A percentile compares a stretch with the other conserved stretches of the same genome.
phyloP scores from a whole-genome alignment of 805 yeast species.

The Suhomyces sp. region DNA sequence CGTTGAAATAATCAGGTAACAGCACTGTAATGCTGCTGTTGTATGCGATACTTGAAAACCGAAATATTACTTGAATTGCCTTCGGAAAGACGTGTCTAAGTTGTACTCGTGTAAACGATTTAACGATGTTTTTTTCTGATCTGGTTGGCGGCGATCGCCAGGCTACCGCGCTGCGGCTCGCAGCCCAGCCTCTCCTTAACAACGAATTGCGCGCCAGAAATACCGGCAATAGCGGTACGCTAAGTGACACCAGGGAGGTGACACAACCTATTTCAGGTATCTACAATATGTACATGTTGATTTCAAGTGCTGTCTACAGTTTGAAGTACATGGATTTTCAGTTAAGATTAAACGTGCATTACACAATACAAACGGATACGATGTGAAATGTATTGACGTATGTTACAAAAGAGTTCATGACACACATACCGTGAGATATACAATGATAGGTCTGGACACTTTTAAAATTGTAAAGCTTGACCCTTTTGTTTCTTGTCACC shows the following conservation, averaged over 20 bases:
- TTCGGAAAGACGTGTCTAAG: background rate
- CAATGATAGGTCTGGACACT: background rate
- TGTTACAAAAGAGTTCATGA: slow-evolving; percentile 4
- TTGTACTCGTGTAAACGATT: background rate
- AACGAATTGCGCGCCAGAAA: background rate
- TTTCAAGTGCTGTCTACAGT: background rate
- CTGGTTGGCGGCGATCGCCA: background rate
- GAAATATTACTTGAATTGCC: background rate
- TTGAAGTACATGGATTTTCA: background rate
- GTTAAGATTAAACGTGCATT: slow-evolving; percentile 1
- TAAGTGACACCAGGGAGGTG: background rate
- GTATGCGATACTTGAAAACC: background rate
- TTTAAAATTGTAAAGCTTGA: slow-evolving; percentile 97
- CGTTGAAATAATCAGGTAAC: background rate
- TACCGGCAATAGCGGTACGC: background rate
- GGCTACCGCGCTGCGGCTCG: background rate
- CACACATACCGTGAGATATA: slow-evolving; percentile 2
- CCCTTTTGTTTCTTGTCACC: slow-evolving; percentile 99
- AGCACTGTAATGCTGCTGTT: background rate
- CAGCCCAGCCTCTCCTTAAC: background rate
- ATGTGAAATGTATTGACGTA: slow-evolving; percentile 3
- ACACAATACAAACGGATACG: slow-evolving; percentile 3
- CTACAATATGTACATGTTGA: background rate
- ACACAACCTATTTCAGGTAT: background rate
- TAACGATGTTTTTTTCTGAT: background rate